phyloP scores from a whole-genome alignment of 495 filamentous ascomycete genomes.

The Penicillium bovifimosum region DNA sequence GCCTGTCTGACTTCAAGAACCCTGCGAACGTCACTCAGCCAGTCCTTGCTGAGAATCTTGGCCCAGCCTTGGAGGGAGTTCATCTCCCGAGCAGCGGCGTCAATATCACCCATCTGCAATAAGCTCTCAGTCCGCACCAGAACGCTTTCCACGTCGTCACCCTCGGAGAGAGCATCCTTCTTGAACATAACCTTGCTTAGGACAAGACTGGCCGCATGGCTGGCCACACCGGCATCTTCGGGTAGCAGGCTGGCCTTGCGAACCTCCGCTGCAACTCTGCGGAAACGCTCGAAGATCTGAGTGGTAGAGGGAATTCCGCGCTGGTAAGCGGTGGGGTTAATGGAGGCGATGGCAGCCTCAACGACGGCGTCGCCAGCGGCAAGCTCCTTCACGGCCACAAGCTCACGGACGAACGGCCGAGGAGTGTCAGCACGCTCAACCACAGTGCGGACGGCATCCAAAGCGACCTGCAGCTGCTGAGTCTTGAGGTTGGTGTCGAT shows the following conservation, averaged over 20 bases:
- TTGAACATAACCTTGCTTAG: conserved; percentile 91
- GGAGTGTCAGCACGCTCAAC: conserved; percentile 69
- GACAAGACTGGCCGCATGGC: conserved; percentile 80
- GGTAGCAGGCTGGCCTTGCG: conserved; percentile 89
- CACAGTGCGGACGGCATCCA: conserved; percentile 82
- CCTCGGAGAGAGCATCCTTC: conserved; percentile 79
- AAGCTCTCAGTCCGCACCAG: conserved; percentile 80
- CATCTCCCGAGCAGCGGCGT: conserved; percentile 90
- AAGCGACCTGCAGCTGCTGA: conserved; percentile 89
- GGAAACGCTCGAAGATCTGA: conserved; percentile 91
- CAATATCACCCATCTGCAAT: conserved; percentile 86
- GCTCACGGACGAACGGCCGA: conserved; percentile 80
- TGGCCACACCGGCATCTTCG: conserved; percentile 87
- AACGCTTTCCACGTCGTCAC: conserved; percentile 92
- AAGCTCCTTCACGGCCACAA: conserved; percentile 90
- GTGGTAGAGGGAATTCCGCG: conserved; percentile 75
- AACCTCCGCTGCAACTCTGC: conserved; percentile 87
- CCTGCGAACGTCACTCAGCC: conserved; percentile 80
- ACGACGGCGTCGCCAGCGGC: conserved; percentile 76
- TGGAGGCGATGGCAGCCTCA: conserved; percentile 84
- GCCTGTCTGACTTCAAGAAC: conserved; percentile 94
- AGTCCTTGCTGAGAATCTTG: conserved; percentile 86
- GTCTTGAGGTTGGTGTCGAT: conserved; percentile 86
- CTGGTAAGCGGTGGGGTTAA: conserved; percentile 92
- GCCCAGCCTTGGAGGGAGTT: conserved; percentile 89